Conservation (phyloP, 1,284 basidiomycete species). For the Cutaneotrichosporon sp. region DNA sequence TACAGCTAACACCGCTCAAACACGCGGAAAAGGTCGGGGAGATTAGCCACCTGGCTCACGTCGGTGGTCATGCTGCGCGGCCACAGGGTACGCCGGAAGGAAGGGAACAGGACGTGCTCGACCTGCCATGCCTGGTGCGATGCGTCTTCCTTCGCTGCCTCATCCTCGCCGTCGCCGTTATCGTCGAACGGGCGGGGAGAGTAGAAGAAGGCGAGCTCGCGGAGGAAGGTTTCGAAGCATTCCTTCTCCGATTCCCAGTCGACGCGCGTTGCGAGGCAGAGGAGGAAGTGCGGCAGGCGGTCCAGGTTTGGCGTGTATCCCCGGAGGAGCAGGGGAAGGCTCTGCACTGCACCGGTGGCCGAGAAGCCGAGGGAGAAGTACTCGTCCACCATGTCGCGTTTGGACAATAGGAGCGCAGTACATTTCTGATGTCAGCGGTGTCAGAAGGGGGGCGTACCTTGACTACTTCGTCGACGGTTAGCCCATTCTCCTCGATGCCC, state of each 20-base stretch:
- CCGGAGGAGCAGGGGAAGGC: constrained; percentile 72
- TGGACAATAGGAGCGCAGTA: constrained; percentile 43
- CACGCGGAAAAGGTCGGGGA: constrained; percentile 82
- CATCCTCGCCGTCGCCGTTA: background rate
- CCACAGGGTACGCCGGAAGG: constrained; percentile 59
- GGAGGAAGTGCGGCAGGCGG: constrained; percentile 74
- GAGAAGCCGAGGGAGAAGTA: constrained; percentile 80
- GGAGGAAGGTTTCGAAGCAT: constrained; percentile 80
- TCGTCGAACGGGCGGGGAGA: constrained; percentile 55
- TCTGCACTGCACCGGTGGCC: constrained; percentile 61
- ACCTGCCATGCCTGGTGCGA: constrained; percentile 70
- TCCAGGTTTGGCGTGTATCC: constrained; percentile 83
- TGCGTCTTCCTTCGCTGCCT: constrained; percentile 28
- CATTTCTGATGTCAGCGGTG: constrained; percentile 10
- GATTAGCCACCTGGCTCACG: constrained; percentile 75
- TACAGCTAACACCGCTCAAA: constrained; percentile 80
- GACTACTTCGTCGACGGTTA: constrained; percentile 56
- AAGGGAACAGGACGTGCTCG: constrained; percentile 79
- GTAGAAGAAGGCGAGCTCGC: constrained; percentile 88
- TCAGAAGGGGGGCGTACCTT: constrained; percentile 54
- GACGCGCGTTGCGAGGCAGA: constrained; percentile 81
- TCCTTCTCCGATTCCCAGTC: constrained; percentile 78
- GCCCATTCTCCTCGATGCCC: constrained; percentile 38
- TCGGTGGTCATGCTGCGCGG: constrained; percentile 37
- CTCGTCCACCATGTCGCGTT: constrained; percentile 81